Evolutionary conservation across 805 yeast species (phyloP).

Genomic region (Lipomyces lipofer): DNA sequence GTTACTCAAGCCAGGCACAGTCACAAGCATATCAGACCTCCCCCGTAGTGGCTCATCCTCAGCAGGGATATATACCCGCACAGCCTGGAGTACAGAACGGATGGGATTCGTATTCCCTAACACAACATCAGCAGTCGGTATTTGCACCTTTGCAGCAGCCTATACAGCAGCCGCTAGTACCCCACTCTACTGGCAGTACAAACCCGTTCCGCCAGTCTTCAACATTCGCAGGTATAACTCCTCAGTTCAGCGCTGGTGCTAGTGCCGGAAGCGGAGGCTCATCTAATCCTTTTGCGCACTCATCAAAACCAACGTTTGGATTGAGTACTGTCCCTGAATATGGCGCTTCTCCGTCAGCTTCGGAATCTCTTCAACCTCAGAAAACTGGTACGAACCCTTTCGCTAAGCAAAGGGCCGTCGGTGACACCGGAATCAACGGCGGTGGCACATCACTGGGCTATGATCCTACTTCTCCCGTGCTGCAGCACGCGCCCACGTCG

Average conservation of each 20-base stretch:
- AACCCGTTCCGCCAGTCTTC: conserved; percentile 28
- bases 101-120: conserved; percentile 62
- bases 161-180: conserved; percentile 2
- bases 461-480: not conserved
- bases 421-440: conserved; percentile 4
- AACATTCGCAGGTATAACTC: conserved; percentile 21
- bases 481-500: not conserved
- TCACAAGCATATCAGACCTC: conserved; percentile 12
- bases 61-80: conserved; percentile 30
- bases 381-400: conserved; percentile 11
- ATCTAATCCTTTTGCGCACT: conserved; percentile 22
- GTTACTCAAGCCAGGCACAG: conserved; percentile 30
- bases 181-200: conserved; percentile 26
- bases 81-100: conserved; percentile 41
- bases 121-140: conserved; percentile 34
- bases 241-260: conserved; percentile 23
- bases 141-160: conserved; percentile 12
- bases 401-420: conserved; percentile 2
- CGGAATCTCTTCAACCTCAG: conserved; percentile 2
- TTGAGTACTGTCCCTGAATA: conserved; percentile 21
- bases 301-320: conserved; percentile 12
- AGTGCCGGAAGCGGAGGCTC: not conserved
- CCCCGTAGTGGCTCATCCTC: conserved; percentile 31
- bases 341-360: not conserved
- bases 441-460: not conserved